Conservation (phyloP, 2,329 filamentous ascomycete species). For the Lachnellula willkommii region DNA sequence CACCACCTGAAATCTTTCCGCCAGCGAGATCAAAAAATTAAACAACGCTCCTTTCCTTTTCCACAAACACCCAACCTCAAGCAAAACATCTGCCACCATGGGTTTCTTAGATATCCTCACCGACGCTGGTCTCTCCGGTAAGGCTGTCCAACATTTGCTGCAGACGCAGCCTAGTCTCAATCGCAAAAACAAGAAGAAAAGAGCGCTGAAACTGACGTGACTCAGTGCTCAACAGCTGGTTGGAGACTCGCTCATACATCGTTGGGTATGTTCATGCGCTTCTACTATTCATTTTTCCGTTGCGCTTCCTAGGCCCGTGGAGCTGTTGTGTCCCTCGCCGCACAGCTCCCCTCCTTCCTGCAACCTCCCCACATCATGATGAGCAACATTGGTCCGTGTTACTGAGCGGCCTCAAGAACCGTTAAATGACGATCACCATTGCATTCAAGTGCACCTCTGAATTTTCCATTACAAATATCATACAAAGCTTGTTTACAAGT, state of each 20-base stretch:
- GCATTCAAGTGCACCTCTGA: constrained; percentile 76
- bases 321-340: constrained; percentile 15
- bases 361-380: constrained; percentile 51
- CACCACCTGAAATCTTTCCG: constrained; percentile 3
- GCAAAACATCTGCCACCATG: constrained; percentile 40
- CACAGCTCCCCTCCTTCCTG: constrained; percentile 17
- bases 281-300: constrained; percentile 19
- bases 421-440: constrained; percentile 72
- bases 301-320: constrained; percentile 12
- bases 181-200: constrained; percentile 8
- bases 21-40: constrained; percentile 7
- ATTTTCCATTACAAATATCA: constrained; percentile 21
- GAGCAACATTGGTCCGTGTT: constrained; percentile 94
- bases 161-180: constrained; percentile 3
- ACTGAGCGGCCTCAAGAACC: constrained; percentile 92
- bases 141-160: constrained; percentile 25
- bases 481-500: constrained; percentile 15
- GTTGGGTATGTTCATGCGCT: constrained; percentile 58
- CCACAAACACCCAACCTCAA: constrained; percentile 4
- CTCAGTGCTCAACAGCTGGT: constrained; percentile 66
- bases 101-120: constrained; percentile 64
- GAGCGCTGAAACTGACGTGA: constrained; percentile 28
- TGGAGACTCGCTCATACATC: constrained; percentile 73
- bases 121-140: constrained; percentile 58
- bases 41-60: constrained; percentile 7